Conservation (phyloP, 1,284 basidiomycete genomes). For the Sporisorium reilianum region DNA sequence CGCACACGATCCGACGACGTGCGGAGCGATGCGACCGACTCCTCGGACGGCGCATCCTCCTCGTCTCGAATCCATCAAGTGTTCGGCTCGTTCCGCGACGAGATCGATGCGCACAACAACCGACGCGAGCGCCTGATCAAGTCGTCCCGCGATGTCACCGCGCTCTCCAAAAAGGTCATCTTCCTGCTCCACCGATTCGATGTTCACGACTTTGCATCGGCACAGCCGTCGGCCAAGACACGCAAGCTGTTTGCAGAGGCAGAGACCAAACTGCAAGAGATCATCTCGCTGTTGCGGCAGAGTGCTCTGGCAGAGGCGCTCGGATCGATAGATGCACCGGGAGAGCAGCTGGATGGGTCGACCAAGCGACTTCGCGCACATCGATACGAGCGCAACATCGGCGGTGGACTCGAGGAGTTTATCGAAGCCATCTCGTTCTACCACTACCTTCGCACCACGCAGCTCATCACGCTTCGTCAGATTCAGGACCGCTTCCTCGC, state of each 20-base stretch:
- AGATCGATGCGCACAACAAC: constrained; percentile 68
- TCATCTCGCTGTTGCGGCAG: constrained; percentile 77
- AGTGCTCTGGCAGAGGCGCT: constrained; percentile 71
- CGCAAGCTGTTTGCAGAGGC: constrained; percentile 74
- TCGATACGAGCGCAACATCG: constrained; percentile 60
- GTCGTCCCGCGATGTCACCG: constrained; percentile 83
- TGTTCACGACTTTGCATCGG: constrained; percentile 27
- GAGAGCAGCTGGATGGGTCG: background rate
- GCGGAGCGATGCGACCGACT: background rate
- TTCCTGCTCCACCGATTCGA: constrained; percentile 85
- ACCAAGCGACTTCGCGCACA: constrained; percentile 20
- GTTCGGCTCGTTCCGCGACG: constrained; percentile 58
- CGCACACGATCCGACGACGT: constrained; percentile 25
- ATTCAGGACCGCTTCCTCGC: constrained; percentile 73
- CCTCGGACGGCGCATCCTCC: background rate
- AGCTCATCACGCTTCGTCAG: constrained; percentile 78
- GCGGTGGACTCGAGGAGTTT: constrained; percentile 70
- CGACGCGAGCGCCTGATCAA: constrained; percentile 82
- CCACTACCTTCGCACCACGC: constrained; percentile 82
- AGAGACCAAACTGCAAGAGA: constrained; percentile 78
- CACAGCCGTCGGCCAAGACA: constrained; percentile 13
- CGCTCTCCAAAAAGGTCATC: constrained; percentile 92
- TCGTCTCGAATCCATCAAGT: constrained; percentile 13
- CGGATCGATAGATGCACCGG: background rate
- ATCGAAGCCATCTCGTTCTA: constrained; percentile 92